Base-by-base conservation (phyloP, 2,329 filamentous ascomycete genomes). In the Diaporthe capsici region DNA sequence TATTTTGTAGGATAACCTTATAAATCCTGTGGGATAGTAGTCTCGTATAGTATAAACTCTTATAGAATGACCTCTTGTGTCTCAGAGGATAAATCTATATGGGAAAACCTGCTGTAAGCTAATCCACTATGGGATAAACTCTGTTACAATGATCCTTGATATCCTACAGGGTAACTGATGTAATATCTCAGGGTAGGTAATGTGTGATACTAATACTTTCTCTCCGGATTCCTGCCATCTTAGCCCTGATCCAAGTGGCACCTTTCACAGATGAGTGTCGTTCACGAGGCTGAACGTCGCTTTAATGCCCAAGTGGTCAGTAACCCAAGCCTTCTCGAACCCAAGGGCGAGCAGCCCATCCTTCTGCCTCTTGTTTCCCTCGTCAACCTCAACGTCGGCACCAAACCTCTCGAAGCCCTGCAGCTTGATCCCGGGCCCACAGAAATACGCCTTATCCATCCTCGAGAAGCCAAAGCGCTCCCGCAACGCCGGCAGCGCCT, bases 391-490 rank as follows among this genome's bases (percentile, higher is more conserved):
- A 1, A 89, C 84, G 74, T 85, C 87, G 53, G 81, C 79, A 0
- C 89, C 89, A 70, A 90, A 87, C 60, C 84, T 84, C 76, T 86
- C 84, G 72, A 90, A 86, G n/a, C 67, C 78, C 39, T 75, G 75
- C 34, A 83, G 73, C 76, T 74, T 76, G 17, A 73, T 39, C 34
- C 74, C 75, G 1, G 15, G 6, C 51, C 51, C 51, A 53, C 51
- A 28, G 51, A 53, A 53, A 53, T 53, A 53, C 15, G 90, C 83
- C 81, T 91, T 98, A 73, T 91, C 90, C 88, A 91, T 89, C 13
- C 90, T 83, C 53, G 83, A 85, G 73, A 84, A 87, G 0, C 88
- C 89, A 80, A 88, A 90, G 72, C 79, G 51, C 51, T 53, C 4
- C n/a, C 51, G 81, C 47, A 85, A 78, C 65, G 76, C 79, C 2